phyloP scores from a whole-genome alignment of 352 stramenopile genomes.

The Phytophthora podocarpi region DNA sequence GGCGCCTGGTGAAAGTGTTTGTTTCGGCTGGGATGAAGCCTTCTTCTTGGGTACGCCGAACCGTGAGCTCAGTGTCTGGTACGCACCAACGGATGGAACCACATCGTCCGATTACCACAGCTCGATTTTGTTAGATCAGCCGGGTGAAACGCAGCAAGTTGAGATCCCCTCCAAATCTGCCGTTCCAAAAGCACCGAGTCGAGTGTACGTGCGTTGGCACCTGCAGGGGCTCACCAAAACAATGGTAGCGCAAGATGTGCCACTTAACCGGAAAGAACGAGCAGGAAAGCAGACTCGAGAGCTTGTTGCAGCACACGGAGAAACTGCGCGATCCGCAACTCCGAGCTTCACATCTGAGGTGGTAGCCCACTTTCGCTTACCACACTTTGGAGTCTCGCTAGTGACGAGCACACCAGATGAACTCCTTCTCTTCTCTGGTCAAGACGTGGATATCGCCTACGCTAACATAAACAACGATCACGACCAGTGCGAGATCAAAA shows the following conservation, averaged over 20 bases:
- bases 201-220: constrained; percentile 82
- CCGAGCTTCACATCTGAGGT: constrained; percentile 57
- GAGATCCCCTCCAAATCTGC: constrained; percentile 52
- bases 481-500: constrained; percentile 83
- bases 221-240: constrained; percentile 86
- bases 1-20: constrained; percentile 69
- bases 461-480: constrained; percentile 72
- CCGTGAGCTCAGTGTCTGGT: constrained; percentile 66
- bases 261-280: constrained; percentile 47
- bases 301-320: constrained; percentile 32
- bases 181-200: constrained; percentile 30
- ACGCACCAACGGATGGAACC: constrained; percentile 44
- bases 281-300: constrained; percentile 63
- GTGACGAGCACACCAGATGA: constrained; percentile 78
- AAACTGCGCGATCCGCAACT: constrained; percentile 10
- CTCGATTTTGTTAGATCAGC: constrained; percentile 77
- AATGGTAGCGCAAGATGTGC: constrained; percentile 72
- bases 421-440: constrained; percentile 70
- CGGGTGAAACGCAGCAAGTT: constrained; percentile 63
- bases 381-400: constrained; percentile 72
- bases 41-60: constrained; percentile 77
- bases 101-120: constrained; percentile 45
- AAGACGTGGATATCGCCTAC: constrained; percentile 72
- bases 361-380: constrained; percentile 60
- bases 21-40: constrained; percentile 88